These are phyloP conservation scores for Iris pallida DNA, from an alignment of 116 monocot genomes.

Conservation along the genomic window DNA sequence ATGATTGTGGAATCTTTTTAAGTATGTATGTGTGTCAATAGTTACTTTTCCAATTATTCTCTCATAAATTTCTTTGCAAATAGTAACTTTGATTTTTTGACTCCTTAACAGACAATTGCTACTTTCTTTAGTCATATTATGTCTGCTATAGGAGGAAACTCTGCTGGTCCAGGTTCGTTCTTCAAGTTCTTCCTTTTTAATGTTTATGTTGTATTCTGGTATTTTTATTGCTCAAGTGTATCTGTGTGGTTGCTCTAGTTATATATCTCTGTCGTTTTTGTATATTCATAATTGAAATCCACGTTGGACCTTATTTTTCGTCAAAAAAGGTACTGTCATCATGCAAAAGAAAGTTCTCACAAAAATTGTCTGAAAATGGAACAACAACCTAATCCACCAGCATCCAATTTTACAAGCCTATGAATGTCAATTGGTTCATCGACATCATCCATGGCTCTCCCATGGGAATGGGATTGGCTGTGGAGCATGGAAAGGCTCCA, in stretches of 20 bases:
- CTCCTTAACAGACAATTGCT: conserved; percentile 39
- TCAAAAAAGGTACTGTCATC: no score
- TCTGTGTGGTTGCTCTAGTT: background rate
- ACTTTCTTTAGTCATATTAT: conserved; percentile 49
- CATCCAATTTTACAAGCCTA: no score
- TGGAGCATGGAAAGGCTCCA: no score
- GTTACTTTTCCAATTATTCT: background rate
- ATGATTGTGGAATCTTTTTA: background rate
- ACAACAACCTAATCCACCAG: no score
- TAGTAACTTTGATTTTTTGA: conserved; percentile 1
- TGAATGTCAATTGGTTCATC: no score
- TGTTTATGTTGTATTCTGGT: background rate
- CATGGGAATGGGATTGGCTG: no score
- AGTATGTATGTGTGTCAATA: background rate
- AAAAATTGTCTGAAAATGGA: no score
- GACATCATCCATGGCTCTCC: no score
- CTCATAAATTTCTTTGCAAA: conserved; percentile 3
- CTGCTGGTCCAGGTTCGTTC: conserved; percentile 46
- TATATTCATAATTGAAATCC: no score
- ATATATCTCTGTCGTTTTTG: background rate
- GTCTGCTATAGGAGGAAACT: conserved; percentile 53
- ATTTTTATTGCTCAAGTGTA: background rate
- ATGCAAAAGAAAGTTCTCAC: no score
- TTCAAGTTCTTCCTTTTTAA: background rate
- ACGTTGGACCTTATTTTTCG: no score